Evolutionary conservation across 441 rosid species (phyloP).

Genomic region (Aquilaria agallochum): DNA sequence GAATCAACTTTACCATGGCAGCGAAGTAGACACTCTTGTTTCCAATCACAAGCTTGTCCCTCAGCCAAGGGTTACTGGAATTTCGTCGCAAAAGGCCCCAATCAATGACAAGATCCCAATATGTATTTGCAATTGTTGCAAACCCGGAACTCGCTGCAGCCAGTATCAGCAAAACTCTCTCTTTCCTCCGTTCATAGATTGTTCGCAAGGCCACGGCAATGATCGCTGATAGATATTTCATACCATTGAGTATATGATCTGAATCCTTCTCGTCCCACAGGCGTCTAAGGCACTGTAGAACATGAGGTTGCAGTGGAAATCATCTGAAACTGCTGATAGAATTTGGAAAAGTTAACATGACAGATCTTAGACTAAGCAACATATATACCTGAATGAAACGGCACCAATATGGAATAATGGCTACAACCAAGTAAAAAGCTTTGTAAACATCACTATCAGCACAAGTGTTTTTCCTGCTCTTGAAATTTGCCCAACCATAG

Average conservation of each 20-base stretch:
- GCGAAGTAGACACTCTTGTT: conserved; percentile 52
- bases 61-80: conserved; percentile 72
- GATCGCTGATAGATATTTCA: conserved; percentile 61
- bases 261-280: conserved; percentile 47
- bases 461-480: conserved; percentile 48
- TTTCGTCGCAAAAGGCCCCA: conserved; percentile 71
- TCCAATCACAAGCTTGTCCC: conserved; percentile 71
- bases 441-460: conserved; percentile 37
- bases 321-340: not conserved
- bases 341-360: not conserved
- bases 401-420: conserved; percentile 72
- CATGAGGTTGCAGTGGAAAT: not conserved
- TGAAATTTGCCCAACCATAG: conserved; percentile 78
- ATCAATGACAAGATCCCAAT: conserved; percentile 73
- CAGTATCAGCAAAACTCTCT: conserved; percentile 29
- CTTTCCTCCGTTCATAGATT: conserved; percentile 25
- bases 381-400: conserved; percentile 67
- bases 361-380: too few relatives aligned
- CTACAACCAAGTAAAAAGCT: conserved; percentile 43
- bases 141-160: conserved; percentile 48
- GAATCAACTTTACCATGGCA: conserved; percentile 52
- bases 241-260: conserved; percentile 33
- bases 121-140: conserved; percentile 48
- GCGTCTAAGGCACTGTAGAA: conserved; percentile 57
- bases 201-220: conserved; percentile 56